Evolutionary conservation across 257 asterid genomes (phyloP).

Genomic region (Echium plantagineum): DNA sequence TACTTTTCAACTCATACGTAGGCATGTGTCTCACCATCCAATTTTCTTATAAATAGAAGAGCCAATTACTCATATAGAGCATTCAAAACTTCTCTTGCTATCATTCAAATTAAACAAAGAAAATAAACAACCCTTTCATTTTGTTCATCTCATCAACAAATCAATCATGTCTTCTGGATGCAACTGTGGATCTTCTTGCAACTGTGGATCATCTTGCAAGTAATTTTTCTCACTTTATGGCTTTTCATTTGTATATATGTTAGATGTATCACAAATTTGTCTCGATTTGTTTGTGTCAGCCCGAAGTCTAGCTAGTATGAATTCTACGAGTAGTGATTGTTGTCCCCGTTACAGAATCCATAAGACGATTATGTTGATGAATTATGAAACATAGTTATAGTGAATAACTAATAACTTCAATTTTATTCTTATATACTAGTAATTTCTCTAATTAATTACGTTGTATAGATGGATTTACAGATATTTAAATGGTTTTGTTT

Average conservation of each 20-base stretch:
- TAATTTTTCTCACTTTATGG: not conserved
- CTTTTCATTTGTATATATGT: not conserved
- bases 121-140: not conserved
- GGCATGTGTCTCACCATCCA: not conserved
- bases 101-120: too few species aligned
- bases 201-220: conserved; percentile 4
- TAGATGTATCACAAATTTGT: too few species aligned
- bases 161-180: conserved; percentile 9
- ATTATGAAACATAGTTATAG: too few species aligned
- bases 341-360: too few species aligned
- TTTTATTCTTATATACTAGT: too few species aligned
- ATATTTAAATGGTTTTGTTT: not conserved
- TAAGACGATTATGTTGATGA: too few species aligned
- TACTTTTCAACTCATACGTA: not conserved
- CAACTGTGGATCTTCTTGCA: conserved; percentile 10
- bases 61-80: not conserved
- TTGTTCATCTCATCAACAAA: not conserved
- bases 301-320: too few species aligned
- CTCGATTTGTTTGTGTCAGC: too few species aligned
- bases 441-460: too few species aligned
- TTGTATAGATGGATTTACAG: too few species aligned
- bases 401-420: not conserved
- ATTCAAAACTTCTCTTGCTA: not conserved
- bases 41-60: not conserved
- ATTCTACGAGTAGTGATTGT: too few species aligned